Percentiles rank a stretch among this genome's conserved stretches.
phyloP scores from a whole-genome alignment of 345 rosid species.

The Cardamine resedifolia region DNA sequence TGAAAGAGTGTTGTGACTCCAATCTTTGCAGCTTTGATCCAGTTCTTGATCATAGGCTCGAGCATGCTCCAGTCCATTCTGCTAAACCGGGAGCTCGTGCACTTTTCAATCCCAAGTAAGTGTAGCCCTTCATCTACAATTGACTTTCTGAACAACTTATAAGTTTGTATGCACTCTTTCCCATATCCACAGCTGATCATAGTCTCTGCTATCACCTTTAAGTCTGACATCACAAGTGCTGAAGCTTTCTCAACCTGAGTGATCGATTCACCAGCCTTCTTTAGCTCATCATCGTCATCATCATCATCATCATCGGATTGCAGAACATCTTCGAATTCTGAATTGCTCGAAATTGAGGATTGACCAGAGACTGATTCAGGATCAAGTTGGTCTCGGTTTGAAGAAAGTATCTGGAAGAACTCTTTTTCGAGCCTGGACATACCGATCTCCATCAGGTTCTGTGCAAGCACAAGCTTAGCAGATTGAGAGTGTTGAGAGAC shows the following conservation, averaged over 20 bases:
- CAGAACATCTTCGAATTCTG: slow-evolving; percentile 32
- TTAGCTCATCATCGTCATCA: slow-evolving; percentile 35
- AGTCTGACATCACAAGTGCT: slow-evolving; percentile 50
- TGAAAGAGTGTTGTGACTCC: slow-evolving; percentile 59
- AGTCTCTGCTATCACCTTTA: slow-evolving; percentile 67
- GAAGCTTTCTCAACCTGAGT: slow-evolving; percentile 42
- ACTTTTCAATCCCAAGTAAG: slow-evolving; percentile 54
- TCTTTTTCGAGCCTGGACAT: slow-evolving; percentile 65
- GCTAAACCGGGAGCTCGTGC: slow-evolving; percentile 43
- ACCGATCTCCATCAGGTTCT: slow-evolving; percentile 58
- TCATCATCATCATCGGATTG: slow-evolving; percentile 28
- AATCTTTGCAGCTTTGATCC: slow-evolving; percentile 63
- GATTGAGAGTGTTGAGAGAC: slow-evolving; percentile 45
- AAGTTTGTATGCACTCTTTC: slow-evolving; percentile 60
- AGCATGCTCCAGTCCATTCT: slow-evolving; percentile 53
- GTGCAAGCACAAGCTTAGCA: slow-evolving; percentile 50
- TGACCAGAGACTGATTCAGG: slow-evolving; percentile 53
- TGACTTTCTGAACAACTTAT: slow-evolving; percentile 57
- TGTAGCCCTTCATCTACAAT: slow-evolving; percentile 62
- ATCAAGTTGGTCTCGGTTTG: slow-evolving; percentile 46
- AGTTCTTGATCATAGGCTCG: slow-evolving; percentile 56
- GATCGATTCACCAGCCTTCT: slow-evolving; percentile 41
- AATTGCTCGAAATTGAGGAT: slow-evolving; percentile 43
- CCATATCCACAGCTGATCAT: slow-evolving; percentile 76
- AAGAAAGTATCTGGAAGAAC: slow-evolving; percentile 45